Evolutionary conservation across 2,329 filamentous ascomycete genomes (phyloP), one percentile per base, ranked within the genome.

Genomic region (Huntiella moniliformis): DNA sequence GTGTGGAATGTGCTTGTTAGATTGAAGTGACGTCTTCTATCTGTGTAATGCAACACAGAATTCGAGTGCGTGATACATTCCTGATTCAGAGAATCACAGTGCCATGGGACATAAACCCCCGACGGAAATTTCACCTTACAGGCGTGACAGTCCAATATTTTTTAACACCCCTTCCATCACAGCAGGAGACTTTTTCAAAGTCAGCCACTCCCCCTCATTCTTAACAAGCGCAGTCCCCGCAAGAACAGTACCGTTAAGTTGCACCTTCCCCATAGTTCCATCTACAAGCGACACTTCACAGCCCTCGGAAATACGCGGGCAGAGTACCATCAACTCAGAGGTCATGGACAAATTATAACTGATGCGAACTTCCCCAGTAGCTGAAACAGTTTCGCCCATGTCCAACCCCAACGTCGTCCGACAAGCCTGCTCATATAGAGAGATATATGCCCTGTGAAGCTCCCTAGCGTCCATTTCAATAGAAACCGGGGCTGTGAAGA

Each of bases 321-420:
- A 67, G 1, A 79, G 49, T 0, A 70, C 70, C 56, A 79, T 64
- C 1, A 60, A 62, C 12, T 58, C 59, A 48, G 61, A 60, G 15
- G 74, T 79, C 61, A 79, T 65, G 42, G 69, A 74, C 52, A 79
- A 58, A 54, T 79, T 79, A 56, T 79, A 79, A 57, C 73, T 77
- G 41, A 78, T 73, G n/a, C 53, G 54, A 0, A 71, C 66, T 51
- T 67, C 63, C 3, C 64, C 64, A 4, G 59, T 56, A 1, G 45
- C 43, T 10, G 59, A 56, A 11, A 48, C 51, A 2, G 56, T 56
- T 16, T 35, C 42, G 3, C 13, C 11, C 3, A 51, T 52, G 7
- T 52, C 54, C 5, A 31, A n/a, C 7, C 18, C 45, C 2, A 45
- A 38, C 4, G 66, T 62, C 0, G 66, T 67, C 4, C 53, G 53